Evolutionary conservation across 257 asterid species (phyloP), one percentile per base, ranked within the genome.

Genomic region (Cynanchum wilfordii): DNA sequence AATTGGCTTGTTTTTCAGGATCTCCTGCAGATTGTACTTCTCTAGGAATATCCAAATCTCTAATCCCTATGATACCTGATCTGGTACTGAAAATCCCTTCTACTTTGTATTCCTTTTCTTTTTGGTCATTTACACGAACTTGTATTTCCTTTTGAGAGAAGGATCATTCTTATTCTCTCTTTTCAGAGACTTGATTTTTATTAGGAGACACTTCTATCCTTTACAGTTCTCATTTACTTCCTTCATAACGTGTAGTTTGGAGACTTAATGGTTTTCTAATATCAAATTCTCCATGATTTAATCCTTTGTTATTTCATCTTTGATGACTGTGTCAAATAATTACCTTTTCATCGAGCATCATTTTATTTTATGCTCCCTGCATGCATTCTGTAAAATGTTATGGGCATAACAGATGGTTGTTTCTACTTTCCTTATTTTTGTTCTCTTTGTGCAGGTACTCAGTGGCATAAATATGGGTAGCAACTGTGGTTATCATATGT

Each of bases 381-480:
- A 3, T 36, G 44, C 15, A 2, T 59, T 44, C 57, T 45, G 51
- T 55, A 66, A 29, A 19, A 45, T 54, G 42, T 25, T 54, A 24
- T 56, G 16, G 56, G 54, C 12, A 27, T 29, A 30, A 51, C n/a
- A 22, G 59, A 55, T 68, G 50, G 30, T 73, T 29, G 72, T 79
- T 62, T 55, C 52, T 33, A 47, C 45, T 65, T 36, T 52, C 52
- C 30, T 56, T 52, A 57, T 19, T 78, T 60, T 66, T 75, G 69
- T 68, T 69, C 45, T 71, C 27, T 81, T 71, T 67, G 80, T 86
- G 84, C 85, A 91, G 97, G 97, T 91, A 66, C 74, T 91, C 82
- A 91, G 97, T 70, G 97, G 97, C 82, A 91, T 91, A 73, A 91
- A 91, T 77, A 88, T 81, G 91, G 96, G 96, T 69, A 88, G 96